Percentiles rank a stretch among this genome's conserved stretches.
Conservation (phyloP, 768 basidiomycete species). For the Polyporus arcularius region DNA sequence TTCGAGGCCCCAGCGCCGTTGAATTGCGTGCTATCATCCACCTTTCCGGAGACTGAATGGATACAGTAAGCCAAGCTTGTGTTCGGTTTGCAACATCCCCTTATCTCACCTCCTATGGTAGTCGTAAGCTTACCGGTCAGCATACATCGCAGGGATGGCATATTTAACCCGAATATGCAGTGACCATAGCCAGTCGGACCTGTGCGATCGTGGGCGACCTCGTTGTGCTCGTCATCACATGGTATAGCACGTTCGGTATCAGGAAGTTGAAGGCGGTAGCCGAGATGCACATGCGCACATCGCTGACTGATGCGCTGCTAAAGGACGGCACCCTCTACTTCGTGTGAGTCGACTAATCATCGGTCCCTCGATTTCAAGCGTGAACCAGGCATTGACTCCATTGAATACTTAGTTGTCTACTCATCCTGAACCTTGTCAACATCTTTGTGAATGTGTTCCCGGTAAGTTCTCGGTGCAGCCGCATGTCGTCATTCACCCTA, state of each 20-base stretch:
- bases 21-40: background rate
- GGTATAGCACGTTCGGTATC: constrained; percentile 9
- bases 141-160: background rate
- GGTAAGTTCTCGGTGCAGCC: background rate
- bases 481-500: background rate
- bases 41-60: background rate
- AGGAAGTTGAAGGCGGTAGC: background rate
- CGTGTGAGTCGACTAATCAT: background rate
- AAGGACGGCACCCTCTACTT: constrained; percentile 15
- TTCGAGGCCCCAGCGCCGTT: background rate
- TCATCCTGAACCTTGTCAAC: background rate
- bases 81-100: too few relatives aligned
- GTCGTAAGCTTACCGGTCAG: too few relatives aligned
- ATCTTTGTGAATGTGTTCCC: constrained; percentile 3
- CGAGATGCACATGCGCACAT: background rate
- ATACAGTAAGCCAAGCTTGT: too few relatives aligned
- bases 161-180: background rate
- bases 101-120: too few relatives aligned
- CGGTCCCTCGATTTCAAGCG: too few relatives aligned
- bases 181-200: background rate
- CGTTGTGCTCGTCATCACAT: constrained; percentile 7
- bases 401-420: background rate
- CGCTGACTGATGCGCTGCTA: constrained; percentile 4
- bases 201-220: constrained; percentile 10
- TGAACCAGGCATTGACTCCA: too few relatives aligned